Base-by-base conservation (phyloP, 169 alveolate species). In the Cryptosporidium parvum region DNA sequence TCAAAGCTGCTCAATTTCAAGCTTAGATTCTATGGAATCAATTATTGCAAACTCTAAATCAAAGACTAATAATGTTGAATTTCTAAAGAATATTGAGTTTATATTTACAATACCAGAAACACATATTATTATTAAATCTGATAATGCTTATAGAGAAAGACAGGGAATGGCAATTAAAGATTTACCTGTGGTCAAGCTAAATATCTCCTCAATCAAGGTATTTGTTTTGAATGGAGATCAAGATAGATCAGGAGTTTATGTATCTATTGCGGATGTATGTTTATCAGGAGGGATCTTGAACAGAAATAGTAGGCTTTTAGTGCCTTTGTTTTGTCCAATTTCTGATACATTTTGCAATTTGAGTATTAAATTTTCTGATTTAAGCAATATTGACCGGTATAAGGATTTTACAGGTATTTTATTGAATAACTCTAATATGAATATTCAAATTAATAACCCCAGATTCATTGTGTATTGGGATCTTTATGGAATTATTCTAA, bases 391-490 rank as follows among this genome's bases (percentile, higher is more conserved):
- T 31, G 69, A 80, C 14, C 33, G 75, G n/a, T 80, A 37, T 18
- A 80, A 80, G n/a, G 48, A 65, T n/a, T 80, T 80, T 29, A 65
- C 73, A 10, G 89, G 80, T 16, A 65, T 80, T 10, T 45, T 65
- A 10, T 26, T 65, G 16, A 45, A 45, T 29, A 65, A 80, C 56
- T 23, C 89, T 16, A 7, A 26, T 51, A 65, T 80, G 42, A 53
- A 80, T 10, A 37, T 80, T 37, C 65, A 80, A 12, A 65, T 80
- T 12, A 62, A 59, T 18, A 80, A 44, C 42, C 89, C 89, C 16
- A 80, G 75, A 45, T 62, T 80, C 37, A 48, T 80, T 26, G 75
- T 80, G 3, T 80, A 62, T 31, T 80, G 89, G 89, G 89, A 80
- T 12, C 70, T 80, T 42, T 80, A 80, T 39, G 89, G 89, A 18